Percentiles rank a stretch among this genome's conserved stretches.
Conservation (phyloP, 1,284 basidiomycete genomes). For the Mycosarcoma mackinlayi region DNA sequence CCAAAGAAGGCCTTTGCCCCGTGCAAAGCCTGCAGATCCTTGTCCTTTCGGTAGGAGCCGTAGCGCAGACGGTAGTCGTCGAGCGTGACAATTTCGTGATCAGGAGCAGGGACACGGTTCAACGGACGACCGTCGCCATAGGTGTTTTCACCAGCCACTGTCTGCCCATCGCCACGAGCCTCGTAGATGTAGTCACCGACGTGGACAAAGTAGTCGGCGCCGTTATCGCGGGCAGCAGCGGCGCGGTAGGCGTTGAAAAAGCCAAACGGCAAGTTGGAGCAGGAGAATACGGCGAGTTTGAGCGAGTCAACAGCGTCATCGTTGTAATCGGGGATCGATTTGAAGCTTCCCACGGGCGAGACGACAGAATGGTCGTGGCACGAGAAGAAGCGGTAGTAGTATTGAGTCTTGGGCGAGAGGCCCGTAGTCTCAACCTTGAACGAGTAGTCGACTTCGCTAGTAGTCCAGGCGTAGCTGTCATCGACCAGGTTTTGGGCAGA, state of each 20-base stretch:
- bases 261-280: slow-evolving; percentile 73
- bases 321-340: slow-evolving; percentile 65
- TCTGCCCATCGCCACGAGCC: slow-evolving; percentile 42
- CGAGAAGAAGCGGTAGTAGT: slow-evolving; percentile 75
- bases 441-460: slow-evolving; percentile 75
- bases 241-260: slow-evolving; percentile 79
- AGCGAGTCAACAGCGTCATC: slow-evolving; percentile 70
- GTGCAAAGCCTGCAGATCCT: slow-evolving; percentile 39
- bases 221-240: slow-evolving; percentile 71
- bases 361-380: slow-evolving; percentile 66
- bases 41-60: slow-evolving; percentile 71
- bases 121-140: slow-evolving; percentile 68
- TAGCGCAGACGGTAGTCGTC: slow-evolving; percentile 76
- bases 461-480: slow-evolving; percentile 74
- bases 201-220: slow-evolving; percentile 75
- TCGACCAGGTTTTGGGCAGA: slow-evolving; percentile 68
- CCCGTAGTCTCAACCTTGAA: slow-evolving; percentile 75
- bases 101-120: slow-evolving; percentile 67
- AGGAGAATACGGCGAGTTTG: slow-evolving; percentile 75
- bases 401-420: slow-evolving; percentile 73
- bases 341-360: slow-evolving; percentile 72
- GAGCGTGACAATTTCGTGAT: slow-evolving; percentile 75
- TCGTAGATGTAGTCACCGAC: slow-evolving; percentile 75
- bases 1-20: slow-evolving; percentile 34
- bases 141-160: slow-evolving; percentile 40